A percentile compares a stretch with the other conserved stretches of the same genome.
phyloP scores from a whole-genome alignment of 805 yeast species.

The Spathaspora sp. region DNA sequence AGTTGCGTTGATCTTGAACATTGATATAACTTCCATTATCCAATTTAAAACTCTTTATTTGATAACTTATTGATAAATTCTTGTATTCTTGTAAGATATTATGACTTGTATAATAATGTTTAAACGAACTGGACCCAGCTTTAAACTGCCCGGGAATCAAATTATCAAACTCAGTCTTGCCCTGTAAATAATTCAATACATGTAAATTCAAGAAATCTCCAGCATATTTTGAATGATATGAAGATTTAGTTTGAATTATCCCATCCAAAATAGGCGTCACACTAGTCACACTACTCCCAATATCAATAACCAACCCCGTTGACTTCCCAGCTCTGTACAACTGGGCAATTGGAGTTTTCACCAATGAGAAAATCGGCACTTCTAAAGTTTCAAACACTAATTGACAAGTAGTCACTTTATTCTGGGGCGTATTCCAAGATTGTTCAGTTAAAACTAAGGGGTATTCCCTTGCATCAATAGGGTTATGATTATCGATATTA shows the following conservation, averaged over 20 bases:
- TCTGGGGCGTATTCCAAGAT: slow-evolving; percentile 63
- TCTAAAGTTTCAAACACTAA: slow-evolving; percentile 70
- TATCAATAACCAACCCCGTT: slow-evolving; percentile 75
- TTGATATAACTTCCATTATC: slow-evolving; percentile 6
- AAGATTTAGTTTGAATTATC: slow-evolving; percentile 60
- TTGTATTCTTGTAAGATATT: slow-evolving; percentile 35
- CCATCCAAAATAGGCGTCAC: slow-evolving; percentile 82
- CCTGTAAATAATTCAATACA: slow-evolving; percentile 43
- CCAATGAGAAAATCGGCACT: slow-evolving; percentile 74
- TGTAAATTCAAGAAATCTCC: slow-evolving; percentile 81
- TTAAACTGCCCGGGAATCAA: slow-evolving; percentile 16
- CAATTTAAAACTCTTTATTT: slow-evolving; percentile 17
- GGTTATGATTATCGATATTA: slow-evolving; percentile 36
- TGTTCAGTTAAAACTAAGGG: slow-evolving; percentile 68
- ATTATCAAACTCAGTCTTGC: slow-evolving; percentile 11
- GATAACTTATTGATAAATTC: slow-evolving; percentile 24
- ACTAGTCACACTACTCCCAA: slow-evolving; percentile 66
- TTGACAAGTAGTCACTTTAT: slow-evolving; percentile 56
- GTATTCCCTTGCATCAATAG: slow-evolving; percentile 52
- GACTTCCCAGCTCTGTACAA: slow-evolving; percentile 76
- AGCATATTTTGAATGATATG: slow-evolving; percentile 66
- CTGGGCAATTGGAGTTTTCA: slow-evolving; percentile 74
- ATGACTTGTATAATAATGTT: slow-evolving; percentile 33
- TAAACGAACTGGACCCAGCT: slow-evolving; percentile 25
- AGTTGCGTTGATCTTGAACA: slow-evolving; percentile 9